phyloP scores from a whole-genome alignment of 176 grass and related monocot genomes.

The Musa acuminata region DNA sequence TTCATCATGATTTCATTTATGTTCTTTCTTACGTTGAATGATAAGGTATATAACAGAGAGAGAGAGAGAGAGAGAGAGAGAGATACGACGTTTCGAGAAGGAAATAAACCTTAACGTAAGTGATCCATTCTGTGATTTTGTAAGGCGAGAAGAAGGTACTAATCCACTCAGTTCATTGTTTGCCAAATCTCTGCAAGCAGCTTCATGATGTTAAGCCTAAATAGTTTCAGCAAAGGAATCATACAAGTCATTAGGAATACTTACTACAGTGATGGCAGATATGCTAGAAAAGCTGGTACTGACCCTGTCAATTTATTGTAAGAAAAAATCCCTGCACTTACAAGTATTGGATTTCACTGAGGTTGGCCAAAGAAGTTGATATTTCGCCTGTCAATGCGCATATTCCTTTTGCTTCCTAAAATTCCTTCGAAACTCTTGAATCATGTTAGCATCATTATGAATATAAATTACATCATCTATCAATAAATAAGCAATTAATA shows the following conservation, averaged over 20 bases:
- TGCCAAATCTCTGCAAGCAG: slow-evolving; percentile 8
- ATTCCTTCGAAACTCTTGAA: not conserved
- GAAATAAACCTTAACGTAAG: not conserved
- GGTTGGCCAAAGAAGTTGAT: slow-evolving; percentile 19
- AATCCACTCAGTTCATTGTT: not conserved
- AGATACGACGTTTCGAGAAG: not conserved
- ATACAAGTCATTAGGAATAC: not conserved
- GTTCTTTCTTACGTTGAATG: no score
- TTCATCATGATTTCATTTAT: no score
- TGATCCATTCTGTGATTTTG: not conserved
- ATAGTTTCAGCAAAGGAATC: not conserved
- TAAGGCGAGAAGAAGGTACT: slow-evolving; percentile 2
- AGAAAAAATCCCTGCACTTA: slow-evolving; percentile 27
- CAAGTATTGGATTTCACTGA: slow-evolving; percentile 24
- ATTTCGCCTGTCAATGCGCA: slow-evolving; percentile 25
- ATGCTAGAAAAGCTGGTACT: not conserved
- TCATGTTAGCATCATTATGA: no score
- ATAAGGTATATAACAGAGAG: no score
- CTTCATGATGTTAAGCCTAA: not conserved
- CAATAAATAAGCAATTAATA: no score
- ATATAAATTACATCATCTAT: no score
- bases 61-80: no score
- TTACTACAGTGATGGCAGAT: not conserved
- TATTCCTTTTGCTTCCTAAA: not conserved
- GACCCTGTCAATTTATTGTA: not conserved